Base-by-base conservation (phyloP, 257 asterid species). In the Linderniella brevidens region DNA sequence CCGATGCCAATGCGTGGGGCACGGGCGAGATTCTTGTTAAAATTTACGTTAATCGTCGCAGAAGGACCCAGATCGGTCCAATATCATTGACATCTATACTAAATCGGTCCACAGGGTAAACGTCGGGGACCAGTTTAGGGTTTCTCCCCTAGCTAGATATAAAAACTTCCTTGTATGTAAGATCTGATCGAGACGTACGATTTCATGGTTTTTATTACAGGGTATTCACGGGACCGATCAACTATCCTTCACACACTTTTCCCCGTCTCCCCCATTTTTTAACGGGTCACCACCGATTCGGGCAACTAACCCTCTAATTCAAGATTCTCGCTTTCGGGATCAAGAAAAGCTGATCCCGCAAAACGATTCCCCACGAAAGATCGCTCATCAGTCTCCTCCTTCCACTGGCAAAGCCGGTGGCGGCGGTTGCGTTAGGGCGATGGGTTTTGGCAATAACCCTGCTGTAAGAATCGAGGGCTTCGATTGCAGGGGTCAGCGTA, bases 241-340 rank as follows among this genome's bases (percentile, higher is more conserved):
- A 54, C 40, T 79, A 7, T 57, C 32, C 32, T 2, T 52, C 41
- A 29, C 78, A 44, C 86, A 70, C 50, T 65, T 67, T 68, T 92
- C 93, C 62, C 77, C 93, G 78, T 85, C 98, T 75, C 98, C 96
- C 93, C 96, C 96, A 44, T 90, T 81, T 90, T 90, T 85, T 77
- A 46, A 75, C 3, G 96, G 98, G 96, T 90, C 98, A 13, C 98
- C 98, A 78, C 98, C 98, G 76, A 73, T 88, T 59, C 77, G 98
- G 79, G 96, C 77, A 16, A 78, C 98, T 79, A 90, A 90, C 93
- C 98, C 98, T 38, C 71, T 90, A 73, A 75, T 85, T 77, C 90
- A 78, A 58, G 98, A 85, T 38, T 75, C 86, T 1, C 80, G 85
- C 11, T 90, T 90, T 35, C 32, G 3, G 3, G 32, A 25, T 25